These are phyloP conservation scores for Cetradonia linearis DNA, from an alignment of 495 filamentous ascomycete genomes.

Conservation along the genomic window DNA sequence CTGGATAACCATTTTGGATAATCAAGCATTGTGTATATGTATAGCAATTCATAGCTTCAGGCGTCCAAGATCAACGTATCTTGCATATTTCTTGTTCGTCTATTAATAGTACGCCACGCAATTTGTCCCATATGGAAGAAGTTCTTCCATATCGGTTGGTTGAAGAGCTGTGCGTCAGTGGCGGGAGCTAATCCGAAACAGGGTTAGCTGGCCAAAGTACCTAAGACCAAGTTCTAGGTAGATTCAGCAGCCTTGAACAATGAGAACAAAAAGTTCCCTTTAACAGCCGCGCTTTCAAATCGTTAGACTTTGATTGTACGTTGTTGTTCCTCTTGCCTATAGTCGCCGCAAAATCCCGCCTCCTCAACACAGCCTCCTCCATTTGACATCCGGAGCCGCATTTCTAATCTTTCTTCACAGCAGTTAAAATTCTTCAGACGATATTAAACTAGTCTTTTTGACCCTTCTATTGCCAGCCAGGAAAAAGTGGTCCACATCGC, in stretches of 20 bases:
- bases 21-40: not conserved
- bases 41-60: not conserved
- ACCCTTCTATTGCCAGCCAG: too few species aligned
- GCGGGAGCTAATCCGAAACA: not conserved
- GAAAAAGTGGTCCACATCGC: too few species aligned
- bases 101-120: not conserved
- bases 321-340: not conserved
- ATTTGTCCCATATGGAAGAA: not conserved
- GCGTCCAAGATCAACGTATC: not conserved
- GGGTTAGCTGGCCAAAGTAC: not conserved
- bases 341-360: too few species aligned
- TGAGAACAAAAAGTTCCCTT: not conserved
- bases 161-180: slow-evolving; percentile 1
- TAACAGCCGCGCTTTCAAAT: not conserved
- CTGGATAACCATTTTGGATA: not conserved
- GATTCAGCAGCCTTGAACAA: not conserved
- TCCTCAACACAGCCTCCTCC: slow-evolving; percentile 3
- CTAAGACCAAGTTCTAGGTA: not conserved
- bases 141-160: not conserved
- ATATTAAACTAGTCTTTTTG: not conserved
- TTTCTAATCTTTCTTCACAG: not conserved
- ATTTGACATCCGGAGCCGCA: not conserved
- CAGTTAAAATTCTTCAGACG: not conserved
- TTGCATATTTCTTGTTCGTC: slow-evolving; percentile 3
- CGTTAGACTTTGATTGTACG: not conserved